A percentile compares a stretch with the other conserved stretches of the same genome.
These are phyloP conservation scores for Scytalidium lignicola DNA, from an alignment of 2,329 filamentous ascomycete species.

Conservation along the genomic window DNA sequence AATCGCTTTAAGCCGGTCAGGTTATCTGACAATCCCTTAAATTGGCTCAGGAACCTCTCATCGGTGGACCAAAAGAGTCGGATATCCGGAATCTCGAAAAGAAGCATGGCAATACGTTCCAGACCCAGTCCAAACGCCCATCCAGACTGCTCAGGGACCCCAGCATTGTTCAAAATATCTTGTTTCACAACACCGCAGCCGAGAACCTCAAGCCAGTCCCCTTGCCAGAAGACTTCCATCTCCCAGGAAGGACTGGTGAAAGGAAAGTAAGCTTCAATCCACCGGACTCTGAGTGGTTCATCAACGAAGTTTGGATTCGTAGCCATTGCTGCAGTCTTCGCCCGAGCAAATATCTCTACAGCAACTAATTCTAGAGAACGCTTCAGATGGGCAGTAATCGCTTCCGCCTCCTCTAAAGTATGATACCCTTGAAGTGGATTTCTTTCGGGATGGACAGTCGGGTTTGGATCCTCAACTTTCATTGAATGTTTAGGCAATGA, in stretches of 20 bases:
- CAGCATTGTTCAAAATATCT: conserved; percentile 70
- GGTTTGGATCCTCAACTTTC: conserved; percentile 77
- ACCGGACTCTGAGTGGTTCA: conserved; percentile 79
- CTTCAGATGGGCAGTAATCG: conserved; percentile 81
- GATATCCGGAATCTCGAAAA: conserved; percentile 95
- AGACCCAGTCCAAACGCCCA: conserved; percentile 97
- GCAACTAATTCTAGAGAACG: conserved; percentile 85
- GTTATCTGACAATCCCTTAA: conserved; percentile 55
- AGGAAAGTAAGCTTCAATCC: conserved; percentile 96
- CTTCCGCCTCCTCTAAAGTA: conserved; percentile 70
- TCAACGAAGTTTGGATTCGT: conserved; percentile 45
- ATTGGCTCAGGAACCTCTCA: conserved; percentile 79
- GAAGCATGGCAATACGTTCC: conserved; percentile 93
- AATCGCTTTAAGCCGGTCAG: conserved; percentile 56
- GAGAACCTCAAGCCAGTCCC: conserved; percentile 92
- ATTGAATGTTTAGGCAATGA: conserved; percentile 69
- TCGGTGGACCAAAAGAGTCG: conserved; percentile 93
- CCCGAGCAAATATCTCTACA: conserved; percentile 78
- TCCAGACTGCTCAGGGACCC: conserved; percentile 68
- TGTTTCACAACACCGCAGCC: conserved; percentile 91
- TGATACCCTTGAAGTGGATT: conserved; percentile 83
- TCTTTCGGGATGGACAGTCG: conserved; percentile 66
- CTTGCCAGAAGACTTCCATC: conserved; percentile 89
- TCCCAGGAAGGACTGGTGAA: conserved; percentile 97
- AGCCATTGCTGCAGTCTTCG: conserved; percentile 57